These are phyloP conservation scores for Cordyceps farinosa DNA, from an alignment of 2,329 filamentous ascomycete species.

Conservation along the genomic window DNA sequence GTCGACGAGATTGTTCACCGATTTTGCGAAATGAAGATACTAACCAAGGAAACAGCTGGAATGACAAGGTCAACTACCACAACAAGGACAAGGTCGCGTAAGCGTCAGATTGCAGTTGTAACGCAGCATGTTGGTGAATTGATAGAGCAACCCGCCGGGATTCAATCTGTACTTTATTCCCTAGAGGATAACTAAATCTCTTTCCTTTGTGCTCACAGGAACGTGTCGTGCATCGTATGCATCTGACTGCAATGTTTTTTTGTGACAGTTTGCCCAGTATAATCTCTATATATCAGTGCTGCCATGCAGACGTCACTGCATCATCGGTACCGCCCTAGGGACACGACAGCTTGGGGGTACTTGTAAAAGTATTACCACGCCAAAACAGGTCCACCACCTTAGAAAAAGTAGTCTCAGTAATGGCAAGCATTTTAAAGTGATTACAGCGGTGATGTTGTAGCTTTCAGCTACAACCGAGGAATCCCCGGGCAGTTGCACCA, in stretches of 20 bases:
- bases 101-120: constrained; percentile 24
- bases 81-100: constrained; percentile 73
- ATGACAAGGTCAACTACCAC: constrained; percentile 93
- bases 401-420: too few species aligned
- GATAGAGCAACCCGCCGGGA: constrained; percentile 29
- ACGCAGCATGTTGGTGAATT: constrained; percentile 24
- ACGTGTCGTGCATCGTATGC: not conserved
- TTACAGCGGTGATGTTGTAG: not conserved
- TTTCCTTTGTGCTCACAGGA: constrained; percentile 19
- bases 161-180: constrained; percentile 31
- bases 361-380: too few species aligned
- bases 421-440: not conserved
- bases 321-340: too few species aligned
- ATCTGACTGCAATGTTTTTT: not conserved
- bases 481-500: constrained; percentile 16
- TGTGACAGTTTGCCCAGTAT: not conserved
- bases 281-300: not conserved
- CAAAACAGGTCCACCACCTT: too few species aligned
- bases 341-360: not conserved
- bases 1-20: not conserved
- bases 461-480: constrained; percentile 12
- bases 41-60: constrained; percentile 68
- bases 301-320: not conserved
- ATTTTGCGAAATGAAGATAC: constrained; percentile 9
- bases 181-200: constrained; percentile 30